phyloP scores from a whole-genome alignment of 2,329 filamentous ascomycete species.

The Paecilomyces dactylethromorphus region DNA sequence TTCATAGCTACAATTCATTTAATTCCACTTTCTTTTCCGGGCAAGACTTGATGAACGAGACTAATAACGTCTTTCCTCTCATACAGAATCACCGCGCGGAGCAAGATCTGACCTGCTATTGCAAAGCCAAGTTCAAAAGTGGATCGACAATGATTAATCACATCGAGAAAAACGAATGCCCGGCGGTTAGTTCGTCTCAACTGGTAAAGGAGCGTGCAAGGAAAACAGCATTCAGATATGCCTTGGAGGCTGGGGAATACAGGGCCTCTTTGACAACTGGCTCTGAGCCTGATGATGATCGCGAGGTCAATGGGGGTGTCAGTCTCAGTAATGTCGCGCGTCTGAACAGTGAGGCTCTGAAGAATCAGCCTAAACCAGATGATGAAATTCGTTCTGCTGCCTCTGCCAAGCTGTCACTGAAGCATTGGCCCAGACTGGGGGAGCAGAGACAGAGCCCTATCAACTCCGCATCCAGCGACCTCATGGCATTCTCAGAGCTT shows the following conservation, averaged over 20 bases:
- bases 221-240: constrained; percentile 41
- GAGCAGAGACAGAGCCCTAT: background rate
- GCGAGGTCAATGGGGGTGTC: constrained; percentile 17
- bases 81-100: constrained; percentile 42
- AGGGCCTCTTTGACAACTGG: background rate
- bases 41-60: background rate
- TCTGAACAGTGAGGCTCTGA: constrained; percentile 11
- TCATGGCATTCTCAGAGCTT: constrained; percentile 14
- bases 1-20: background rate
- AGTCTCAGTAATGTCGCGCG: constrained; percentile 6
- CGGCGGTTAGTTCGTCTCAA: constrained; percentile 31
- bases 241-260: constrained; percentile 8
- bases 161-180: constrained; percentile 48
- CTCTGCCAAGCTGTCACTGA: constrained; percentile 8
- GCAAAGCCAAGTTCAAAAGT: constrained; percentile 40
- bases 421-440: constrained; percentile 18
- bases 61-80: background rate
- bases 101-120: constrained; percentile 48
- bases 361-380: constrained; percentile 9
- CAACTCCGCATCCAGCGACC: constrained; percentile 6
- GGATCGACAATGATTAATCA: constrained; percentile 48
- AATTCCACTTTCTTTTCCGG: background rate
- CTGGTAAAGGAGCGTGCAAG: constrained; percentile 46
- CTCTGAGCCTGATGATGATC: background rate
- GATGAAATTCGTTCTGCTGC: background rate